Evolutionary conservation across 1,139 yeast genomes (phyloP), one percentile per base, ranked within the genome.

Genomic region (Williopsis jadinii): DNA sequence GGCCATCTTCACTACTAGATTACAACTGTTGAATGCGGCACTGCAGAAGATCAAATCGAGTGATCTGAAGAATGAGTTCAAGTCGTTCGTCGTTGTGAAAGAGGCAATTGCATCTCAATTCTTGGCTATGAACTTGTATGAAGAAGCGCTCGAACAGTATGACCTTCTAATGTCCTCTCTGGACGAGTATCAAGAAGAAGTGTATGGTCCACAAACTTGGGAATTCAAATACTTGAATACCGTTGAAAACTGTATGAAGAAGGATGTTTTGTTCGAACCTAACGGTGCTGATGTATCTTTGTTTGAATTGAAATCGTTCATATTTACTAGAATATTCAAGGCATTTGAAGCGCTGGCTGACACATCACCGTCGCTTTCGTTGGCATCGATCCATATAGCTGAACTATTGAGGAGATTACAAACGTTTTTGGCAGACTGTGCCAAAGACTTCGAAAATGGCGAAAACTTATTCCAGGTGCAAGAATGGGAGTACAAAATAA

Each of bases 91-190:
- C 0, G 43, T 45, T 1, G 26, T 50, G 9, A 46, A 40, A 19
- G 77, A 72, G 46, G 71, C 72, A 6, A 52, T 73, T 32, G 75
- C 75, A 0, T 51, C 63, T 26, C 65, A 72, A 8, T 68, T 68
- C 46, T 73, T 71, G 38, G 72, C 73, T 39, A 66, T 83, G 66
- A 66, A 68, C 36, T 61, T 84, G 5, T 64, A 68, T 40, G 82
- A 77, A 41, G 92, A 83, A 41, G 69, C 88, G 0, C 59, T 80
- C 34, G 58, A 57, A 3, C 65, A 71, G 9, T 75, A 74, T 47
- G 54, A 50, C 24, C 12, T 15, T 10, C 24, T 53, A 2, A 24
- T 35, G 3, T 3, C 36, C 0, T 8, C 37, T 2, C 34, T 48
- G 3, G 15, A 35, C 11, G 32, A 35, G 2, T 19, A 33, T 6